Evolutionary conservation across 306 rosid genomes (phyloP), one percentile per base, ranked within the genome.

Genomic region (Senna tora): DNA sequence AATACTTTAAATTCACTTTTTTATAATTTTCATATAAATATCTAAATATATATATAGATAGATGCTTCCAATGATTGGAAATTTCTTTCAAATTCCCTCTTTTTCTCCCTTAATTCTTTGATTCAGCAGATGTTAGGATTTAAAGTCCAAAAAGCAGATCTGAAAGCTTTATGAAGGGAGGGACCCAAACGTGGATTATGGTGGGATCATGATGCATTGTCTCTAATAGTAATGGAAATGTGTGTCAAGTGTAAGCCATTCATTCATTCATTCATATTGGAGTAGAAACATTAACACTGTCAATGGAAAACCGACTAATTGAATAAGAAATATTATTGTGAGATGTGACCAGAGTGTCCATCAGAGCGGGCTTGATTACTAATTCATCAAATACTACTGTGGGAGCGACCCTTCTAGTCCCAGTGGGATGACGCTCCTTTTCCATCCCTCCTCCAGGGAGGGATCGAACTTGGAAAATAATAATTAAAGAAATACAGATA

Each of bases 231-330:
- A 65, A 56, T 66, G 63, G 67, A 75, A 71, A 54, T 36, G 45
- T 80, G 81, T 79, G 59, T 72, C 4, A 38, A 61, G 34, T 30
- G 52, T 70, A 45, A 51, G 50, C 63, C 79, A 66, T 76, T 72
- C 64, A 66, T 32, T 20, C 25, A 9, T 19, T 20, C n/a, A n/a
- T n/a, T 36, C 39, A 33, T 33, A 1, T 16, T 13, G 65, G 46
- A 64, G 69, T 25, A 14, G 47, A 25, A 25, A 25, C 32, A 54
- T 62, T 38, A 73, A 30, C 15, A 57, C 53, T 65, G 43, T 70
- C 74, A 42, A 66, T 43, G 43, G 74, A 75, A 71, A 75, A 45
- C 30, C 67, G 65, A 70, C 28, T 65, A 32, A 64, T 13, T 17
- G 16, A 32, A 77, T 69, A 54, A 45, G 50, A 66, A 72, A 73